Conservation (phyloP, 768 basidiomycete genomes). For the Pholiota conissans region DNA sequence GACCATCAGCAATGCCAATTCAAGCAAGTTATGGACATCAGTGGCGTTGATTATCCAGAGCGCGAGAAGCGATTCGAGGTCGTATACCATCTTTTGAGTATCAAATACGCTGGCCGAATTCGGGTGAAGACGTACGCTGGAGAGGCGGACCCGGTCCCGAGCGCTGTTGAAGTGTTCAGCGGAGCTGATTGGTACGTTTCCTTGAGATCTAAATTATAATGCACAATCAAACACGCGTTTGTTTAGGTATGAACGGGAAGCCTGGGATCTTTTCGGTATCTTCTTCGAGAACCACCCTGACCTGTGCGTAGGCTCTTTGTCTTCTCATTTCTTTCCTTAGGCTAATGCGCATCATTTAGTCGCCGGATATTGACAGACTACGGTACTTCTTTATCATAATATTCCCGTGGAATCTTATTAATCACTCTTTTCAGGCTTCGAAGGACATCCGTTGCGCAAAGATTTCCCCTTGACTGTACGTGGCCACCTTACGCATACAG, state of each 20-base stretch:
- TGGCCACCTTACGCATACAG: slow-evolving; percentile 1
- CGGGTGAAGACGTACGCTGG: slow-evolving; percentile 97
- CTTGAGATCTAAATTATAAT: not conserved
- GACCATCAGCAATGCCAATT: slow-evolving; percentile 97
- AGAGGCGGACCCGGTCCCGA: slow-evolving; percentile 90
- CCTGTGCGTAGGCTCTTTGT: slow-evolving; percentile 56
- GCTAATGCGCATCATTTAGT: slow-evolving; percentile 38
- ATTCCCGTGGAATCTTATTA: not conserved
- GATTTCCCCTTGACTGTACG: slow-evolving; percentile 96
- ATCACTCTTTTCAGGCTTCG: slow-evolving; percentile 61
- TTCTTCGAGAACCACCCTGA: slow-evolving; percentile 98
- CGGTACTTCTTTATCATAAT: slow-evolving; percentile 47
- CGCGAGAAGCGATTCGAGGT: slow-evolving; percentile 93
- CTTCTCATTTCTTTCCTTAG: not conserved
- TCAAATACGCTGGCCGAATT: slow-evolving; percentile 78
- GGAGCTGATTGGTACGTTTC: slow-evolving; percentile 86
- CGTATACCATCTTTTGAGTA: slow-evolving; percentile 91
- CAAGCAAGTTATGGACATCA: slow-evolving; percentile 91
- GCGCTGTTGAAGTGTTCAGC: slow-evolving; percentile 71
- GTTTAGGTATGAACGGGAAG: slow-evolving; percentile 90
- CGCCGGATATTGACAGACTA: slow-evolving; percentile 98
- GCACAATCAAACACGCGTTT: not conserved
- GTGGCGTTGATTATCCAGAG: slow-evolving; percentile 94
- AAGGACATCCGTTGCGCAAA: slow-evolving; percentile 96
- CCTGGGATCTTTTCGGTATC: slow-evolving; percentile 97